These are phyloP conservation scores for Pseudogymnoascus verrucosus DNA, from an alignment of 2,329 filamentous ascomycete species.

Conservation along the genomic window DNA sequence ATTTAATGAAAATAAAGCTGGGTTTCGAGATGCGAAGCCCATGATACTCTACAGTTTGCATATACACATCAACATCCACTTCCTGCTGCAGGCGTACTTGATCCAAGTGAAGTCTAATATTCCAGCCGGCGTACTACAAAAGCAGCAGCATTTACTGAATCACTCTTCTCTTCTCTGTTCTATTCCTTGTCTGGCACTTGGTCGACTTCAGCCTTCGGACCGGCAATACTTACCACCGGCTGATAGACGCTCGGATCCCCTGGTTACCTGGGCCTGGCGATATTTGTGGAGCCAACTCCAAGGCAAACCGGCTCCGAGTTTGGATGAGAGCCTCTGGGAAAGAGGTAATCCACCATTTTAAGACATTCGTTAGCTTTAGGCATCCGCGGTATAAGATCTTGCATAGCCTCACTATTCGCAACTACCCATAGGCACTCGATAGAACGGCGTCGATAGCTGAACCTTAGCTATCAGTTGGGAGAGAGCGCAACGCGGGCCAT, in stretches of 20 bases:
- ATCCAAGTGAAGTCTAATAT: not conserved
- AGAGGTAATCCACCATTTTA: conserved; percentile 1
- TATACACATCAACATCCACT: not conserved
- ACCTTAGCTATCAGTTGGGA: not conserved
- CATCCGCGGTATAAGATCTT: not conserved
- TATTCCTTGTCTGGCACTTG: not conserved
- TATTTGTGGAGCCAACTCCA: conserved; percentile 4
- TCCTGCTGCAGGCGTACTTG: not conserved
- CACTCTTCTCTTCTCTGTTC: not conserved
- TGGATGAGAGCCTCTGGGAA: not conserved
- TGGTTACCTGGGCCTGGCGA: conserved; percentile 1
- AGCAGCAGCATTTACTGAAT: not conserved
- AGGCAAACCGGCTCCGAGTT: not conserved
- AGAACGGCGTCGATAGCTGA: conserved; percentile 2
- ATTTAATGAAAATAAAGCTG: not conserved
- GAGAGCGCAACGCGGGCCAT: not conserved
- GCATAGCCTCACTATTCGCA: not conserved
- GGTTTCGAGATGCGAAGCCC: not conserved
- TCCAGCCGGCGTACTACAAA: not conserved
- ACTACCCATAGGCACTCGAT: not conserved
- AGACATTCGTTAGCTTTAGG: conserved; percentile 4
- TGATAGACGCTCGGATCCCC: conserved; percentile 4
- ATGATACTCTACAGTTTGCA: not conserved
- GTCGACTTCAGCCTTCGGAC: not conserved
- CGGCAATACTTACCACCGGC: not conserved